Evolutionary conservation across 495 filamentous ascomycete species (phyloP).

Genomic region (Jackrogersella multiformis): DNA sequence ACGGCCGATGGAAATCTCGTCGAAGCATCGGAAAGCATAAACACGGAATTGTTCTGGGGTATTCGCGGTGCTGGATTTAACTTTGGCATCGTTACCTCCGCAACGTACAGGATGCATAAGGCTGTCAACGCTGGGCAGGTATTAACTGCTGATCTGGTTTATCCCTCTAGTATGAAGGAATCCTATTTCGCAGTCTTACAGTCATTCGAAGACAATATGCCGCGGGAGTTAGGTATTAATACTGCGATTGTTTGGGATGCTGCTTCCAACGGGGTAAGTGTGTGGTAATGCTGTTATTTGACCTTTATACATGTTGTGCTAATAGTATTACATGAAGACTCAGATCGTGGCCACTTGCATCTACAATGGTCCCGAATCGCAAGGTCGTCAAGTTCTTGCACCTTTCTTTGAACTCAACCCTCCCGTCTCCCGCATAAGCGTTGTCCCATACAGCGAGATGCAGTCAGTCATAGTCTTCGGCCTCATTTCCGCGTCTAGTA

Average conservation of each 20-base stretch:
- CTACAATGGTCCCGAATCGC: constrained; percentile 36
- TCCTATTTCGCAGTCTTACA: constrained; percentile 42
- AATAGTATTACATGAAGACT: too few species aligned
- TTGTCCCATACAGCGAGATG: constrained; percentile 15
- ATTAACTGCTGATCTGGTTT: constrained; percentile 45
- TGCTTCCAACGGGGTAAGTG: constrained; percentile 8
- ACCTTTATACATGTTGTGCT: too few species aligned
- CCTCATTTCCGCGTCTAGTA: background rate
- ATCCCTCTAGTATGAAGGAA: constrained; percentile 28
- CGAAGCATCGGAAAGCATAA: constrained; percentile 43
- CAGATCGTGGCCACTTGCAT: constrained; percentile 33
- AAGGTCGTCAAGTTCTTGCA: constrained; percentile 30
- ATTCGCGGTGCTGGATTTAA: constrained; percentile 59
- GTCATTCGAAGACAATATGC: constrained; percentile 37
- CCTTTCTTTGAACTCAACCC: constrained; percentile 40
- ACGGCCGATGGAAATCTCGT: constrained; percentile 48
- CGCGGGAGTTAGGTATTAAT: constrained; percentile 33
- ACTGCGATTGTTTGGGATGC: constrained; percentile 13
- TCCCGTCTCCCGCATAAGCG: constrained; percentile 4
- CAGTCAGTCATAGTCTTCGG: background rate
- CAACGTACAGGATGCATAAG: constrained; percentile 47
- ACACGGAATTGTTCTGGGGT: constrained; percentile 59
- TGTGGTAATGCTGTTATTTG: too few species aligned
- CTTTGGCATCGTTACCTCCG: constrained; percentile 59
- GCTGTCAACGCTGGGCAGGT: constrained; percentile 40